phyloP scores from a whole-genome alignment of 2,329 filamentous ascomycete species.

The Cryphonectria japonica region DNA sequence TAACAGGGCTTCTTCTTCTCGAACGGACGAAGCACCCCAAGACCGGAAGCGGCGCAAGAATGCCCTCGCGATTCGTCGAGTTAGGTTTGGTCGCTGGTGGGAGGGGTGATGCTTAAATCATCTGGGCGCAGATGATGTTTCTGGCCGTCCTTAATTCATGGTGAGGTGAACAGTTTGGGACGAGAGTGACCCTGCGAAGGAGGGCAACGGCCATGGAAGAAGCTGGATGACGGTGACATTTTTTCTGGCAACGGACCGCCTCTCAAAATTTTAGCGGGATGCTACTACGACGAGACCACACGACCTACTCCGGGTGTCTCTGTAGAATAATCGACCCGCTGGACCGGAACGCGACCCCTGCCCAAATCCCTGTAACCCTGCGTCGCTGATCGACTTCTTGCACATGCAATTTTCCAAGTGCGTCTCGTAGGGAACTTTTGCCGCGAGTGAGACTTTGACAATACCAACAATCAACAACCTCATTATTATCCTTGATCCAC shows the following conservation, averaged over 20 bases:
- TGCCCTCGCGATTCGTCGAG: background rate
- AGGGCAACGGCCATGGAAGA: slow-evolving; percentile 18
- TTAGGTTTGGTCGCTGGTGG: background rate
- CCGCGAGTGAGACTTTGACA: background rate
- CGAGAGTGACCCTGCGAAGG: slow-evolving; percentile 1
- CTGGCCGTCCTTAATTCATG: slow-evolving; percentile 7
- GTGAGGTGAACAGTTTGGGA: background rate
- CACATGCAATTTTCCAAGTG: slow-evolving; percentile 20
- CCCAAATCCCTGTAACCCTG: slow-evolving; percentile 17
- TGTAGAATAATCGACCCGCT: slow-evolving; percentile 11
- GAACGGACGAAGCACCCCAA: slow-evolving; percentile 12
- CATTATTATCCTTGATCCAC: background rate
- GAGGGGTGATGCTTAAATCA: slow-evolving; percentile 16
- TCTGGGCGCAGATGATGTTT: slow-evolving; percentile 21
- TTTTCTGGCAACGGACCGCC: slow-evolving; percentile 18
- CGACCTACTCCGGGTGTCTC: slow-evolving; percentile 8
- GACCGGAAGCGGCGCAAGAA: background rate
- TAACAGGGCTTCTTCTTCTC: slow-evolving; percentile 3
- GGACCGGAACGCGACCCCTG: slow-evolving; percentile 6
- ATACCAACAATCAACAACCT: background rate
- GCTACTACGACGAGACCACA: background rate
- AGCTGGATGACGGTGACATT: slow-evolving; percentile 30
- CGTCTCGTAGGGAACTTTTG: background rate
- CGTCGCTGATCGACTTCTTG: slow-evolving; percentile 6
- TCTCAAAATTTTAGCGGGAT: slow-evolving; percentile 23